A percentile compares a stretch with the other conserved stretches of the same genome.
Evolutionary conservation across 1,284 basidiomycete genomes (phyloP).

Genomic region (Puccinia hordei): DNA sequence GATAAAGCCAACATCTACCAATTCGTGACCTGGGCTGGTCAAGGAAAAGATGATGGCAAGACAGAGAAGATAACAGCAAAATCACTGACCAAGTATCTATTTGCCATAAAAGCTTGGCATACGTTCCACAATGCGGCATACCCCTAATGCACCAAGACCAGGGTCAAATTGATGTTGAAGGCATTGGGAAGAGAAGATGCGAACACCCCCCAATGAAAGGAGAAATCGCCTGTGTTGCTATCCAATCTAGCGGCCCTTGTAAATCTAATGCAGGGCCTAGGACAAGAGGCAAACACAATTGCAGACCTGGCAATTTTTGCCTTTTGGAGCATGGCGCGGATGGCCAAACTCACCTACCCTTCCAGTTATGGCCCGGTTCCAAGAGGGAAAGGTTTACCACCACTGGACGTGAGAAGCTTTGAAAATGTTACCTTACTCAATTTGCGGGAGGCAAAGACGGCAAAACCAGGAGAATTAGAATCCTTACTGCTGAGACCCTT

Average conservation of each 20-base stretch:
- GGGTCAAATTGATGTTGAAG: not conserved
- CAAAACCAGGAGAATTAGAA: too few relatives aligned
- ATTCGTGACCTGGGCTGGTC: not conserved
- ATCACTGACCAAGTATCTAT: not conserved
- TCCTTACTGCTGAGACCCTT: too few relatives aligned
- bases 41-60: not conserved
- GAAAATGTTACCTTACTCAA: too few relatives aligned
- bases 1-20: not conserved
- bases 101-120: not conserved
- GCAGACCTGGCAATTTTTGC: not conserved
- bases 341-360: not conserved
- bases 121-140: not conserved
- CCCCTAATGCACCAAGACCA: not conserved
- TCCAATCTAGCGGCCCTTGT: not conserved
- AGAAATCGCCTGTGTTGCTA: not conserved
- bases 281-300: not conserved
- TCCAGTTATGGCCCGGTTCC: not conserved
- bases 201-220: too few relatives aligned
- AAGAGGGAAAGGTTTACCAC: too few relatives aligned
- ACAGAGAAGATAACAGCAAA: not conserved
- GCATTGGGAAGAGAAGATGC: not conserved
- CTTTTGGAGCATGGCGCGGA: conserved; percentile 3
- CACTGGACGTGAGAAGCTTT: too few relatives aligned
- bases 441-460: too few relatives aligned
- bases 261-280: too few relatives aligned